phyloP scores from a whole-genome alignment of 176 grass and related monocot species.

The Olyra latifolia region DNA sequence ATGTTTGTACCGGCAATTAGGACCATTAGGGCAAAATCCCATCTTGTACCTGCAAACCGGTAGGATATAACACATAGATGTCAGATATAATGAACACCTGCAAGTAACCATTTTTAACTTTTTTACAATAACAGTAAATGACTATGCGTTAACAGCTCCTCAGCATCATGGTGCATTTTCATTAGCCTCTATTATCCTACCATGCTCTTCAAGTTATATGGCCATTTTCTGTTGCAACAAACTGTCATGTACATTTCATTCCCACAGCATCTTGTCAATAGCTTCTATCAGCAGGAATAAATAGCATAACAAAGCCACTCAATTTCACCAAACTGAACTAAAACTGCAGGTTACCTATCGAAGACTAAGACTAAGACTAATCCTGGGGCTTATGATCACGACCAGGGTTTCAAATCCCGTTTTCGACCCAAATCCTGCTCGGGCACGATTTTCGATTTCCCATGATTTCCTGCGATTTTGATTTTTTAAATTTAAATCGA shows the following conservation, averaged over 20 bases:
- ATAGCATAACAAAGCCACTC: neutral
- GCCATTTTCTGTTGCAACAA: constrained; percentile 10
- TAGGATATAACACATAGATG: neutral
- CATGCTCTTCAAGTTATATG: neutral
- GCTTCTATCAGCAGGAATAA: neutral
- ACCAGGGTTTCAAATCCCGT: too few relatives aligned
- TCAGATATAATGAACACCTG: neutral
- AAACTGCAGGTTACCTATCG: neutral
- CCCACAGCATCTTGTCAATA: neutral
- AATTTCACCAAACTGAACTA: neutral
- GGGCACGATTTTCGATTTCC: too few relatives aligned
- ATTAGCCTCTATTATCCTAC: neutral
- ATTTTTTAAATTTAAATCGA: too few relatives aligned
- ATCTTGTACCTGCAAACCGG: constrained; percentile 79
- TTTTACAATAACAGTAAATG: neutral
- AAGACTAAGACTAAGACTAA: neutral
- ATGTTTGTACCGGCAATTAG: constrained; percentile 87
- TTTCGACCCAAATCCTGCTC: too few relatives aligned
- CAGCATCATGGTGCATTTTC: neutral
- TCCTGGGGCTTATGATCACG: neutral
- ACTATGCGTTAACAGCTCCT: neutral
- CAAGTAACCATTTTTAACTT: neutral
- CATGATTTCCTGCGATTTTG: too few relatives aligned
- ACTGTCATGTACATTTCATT: constrained; percentile 7
- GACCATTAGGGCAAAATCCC: constrained; percentile 97